A percentile compares a stretch with the other conserved stretches of the same genome.
Conservation (phyloP, 2,329 filamentous ascomycete genomes). For the Penicillium sp. region DNA sequence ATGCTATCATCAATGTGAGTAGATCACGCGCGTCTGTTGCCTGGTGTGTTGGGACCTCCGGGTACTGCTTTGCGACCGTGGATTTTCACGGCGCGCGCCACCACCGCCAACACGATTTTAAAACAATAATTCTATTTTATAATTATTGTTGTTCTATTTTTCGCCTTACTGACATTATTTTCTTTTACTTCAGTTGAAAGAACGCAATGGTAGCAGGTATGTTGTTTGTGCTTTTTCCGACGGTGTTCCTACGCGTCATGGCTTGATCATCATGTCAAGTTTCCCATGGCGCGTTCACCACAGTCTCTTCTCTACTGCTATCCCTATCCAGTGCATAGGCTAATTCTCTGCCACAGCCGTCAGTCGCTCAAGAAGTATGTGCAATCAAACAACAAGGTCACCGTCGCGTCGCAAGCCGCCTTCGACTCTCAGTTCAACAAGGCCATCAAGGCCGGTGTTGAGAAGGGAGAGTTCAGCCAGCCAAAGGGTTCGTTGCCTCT, state of each 20-base stretch:
- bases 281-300: neutral
- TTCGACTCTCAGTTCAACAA: constrained; percentile 81
- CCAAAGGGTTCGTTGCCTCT: constrained; percentile 70
- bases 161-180: neutral
- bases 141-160: neutral
- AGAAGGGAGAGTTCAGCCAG: constrained; percentile 81
- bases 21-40: constrained; percentile 38
- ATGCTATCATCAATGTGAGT: constrained; percentile 68
- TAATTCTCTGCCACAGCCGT: constrained; percentile 48
- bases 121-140: neutral
- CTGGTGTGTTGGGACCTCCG: constrained; percentile 4
- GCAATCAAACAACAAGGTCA: constrained; percentile 65
- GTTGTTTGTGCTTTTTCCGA: constrained; percentile 28
- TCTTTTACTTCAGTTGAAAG: constrained; percentile 58
- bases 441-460: constrained; percentile 74
- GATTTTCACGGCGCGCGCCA: constrained; percentile 19
- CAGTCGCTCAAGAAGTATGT: constrained; percentile 74
- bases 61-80: constrained; percentile 22
- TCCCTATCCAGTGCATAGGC: neutral
- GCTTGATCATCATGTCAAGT: constrained; percentile 5
- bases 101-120: too few species aligned
- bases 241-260: constrained; percentile 16
- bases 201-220: constrained; percentile 67
- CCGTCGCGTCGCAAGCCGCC: constrained; percentile 49
- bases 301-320: neutral